These are phyloP conservation scores for Hypoxylon sp. DNA, from an alignment of 2,329 filamentous ascomycete genomes.

Conservation along the genomic window DNA sequence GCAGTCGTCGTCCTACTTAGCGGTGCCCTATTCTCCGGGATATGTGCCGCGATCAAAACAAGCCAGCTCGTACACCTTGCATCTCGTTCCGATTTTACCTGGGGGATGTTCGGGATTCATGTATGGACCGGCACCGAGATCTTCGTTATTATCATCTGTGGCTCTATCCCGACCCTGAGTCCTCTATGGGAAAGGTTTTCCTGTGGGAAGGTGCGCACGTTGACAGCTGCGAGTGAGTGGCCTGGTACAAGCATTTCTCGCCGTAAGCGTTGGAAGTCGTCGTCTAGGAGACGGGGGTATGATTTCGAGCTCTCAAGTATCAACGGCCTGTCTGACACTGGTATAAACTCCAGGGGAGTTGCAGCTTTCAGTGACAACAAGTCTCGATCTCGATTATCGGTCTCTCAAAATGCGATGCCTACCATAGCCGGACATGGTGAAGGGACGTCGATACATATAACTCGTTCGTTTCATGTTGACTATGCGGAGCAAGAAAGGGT, in stretches of 20 bases:
- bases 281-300: not conserved
- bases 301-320: not conserved
- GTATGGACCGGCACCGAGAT: slow-evolving; percentile 15
- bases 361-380: not conserved
- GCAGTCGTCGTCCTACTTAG: not conserved
- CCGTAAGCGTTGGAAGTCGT: not conserved
- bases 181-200: slow-evolving; percentile 4
- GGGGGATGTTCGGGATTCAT: slow-evolving; percentile 6
- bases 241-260: not conserved
- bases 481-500: not conserved
- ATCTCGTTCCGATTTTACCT: slow-evolving; percentile 5
- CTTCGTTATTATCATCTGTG: slow-evolving; percentile 22
- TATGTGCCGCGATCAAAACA: not conserved
- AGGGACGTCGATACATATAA: not conserved
- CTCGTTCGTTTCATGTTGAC: not conserved
- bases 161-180: slow-evolving; percentile 11
- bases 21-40: not conserved
- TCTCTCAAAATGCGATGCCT: not conserved
- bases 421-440: not conserved
- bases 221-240: not conserved
- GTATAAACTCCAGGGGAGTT: not conserved
- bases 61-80: not conserved
- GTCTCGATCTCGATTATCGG: not conserved
- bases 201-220: not conserved
- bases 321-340: not conserved